Base-by-base conservation (phyloP, 2,329 filamentous ascomycete genomes). In the Tolypocladium capitatum region DNA sequence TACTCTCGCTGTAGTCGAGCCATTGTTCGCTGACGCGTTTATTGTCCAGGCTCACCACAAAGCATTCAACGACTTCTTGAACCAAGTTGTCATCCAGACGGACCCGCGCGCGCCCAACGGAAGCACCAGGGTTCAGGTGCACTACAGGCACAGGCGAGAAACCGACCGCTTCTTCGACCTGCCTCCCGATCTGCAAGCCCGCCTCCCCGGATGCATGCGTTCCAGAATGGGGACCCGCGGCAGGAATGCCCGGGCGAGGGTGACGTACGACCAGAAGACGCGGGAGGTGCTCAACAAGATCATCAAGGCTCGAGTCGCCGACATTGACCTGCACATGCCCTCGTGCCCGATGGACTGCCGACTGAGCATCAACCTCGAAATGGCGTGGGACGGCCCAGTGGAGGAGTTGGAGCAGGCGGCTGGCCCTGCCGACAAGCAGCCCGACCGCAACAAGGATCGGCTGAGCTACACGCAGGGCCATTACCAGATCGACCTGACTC, bases 351-450 rank as follows among this genome's bases (percentile, higher is more conserved):
- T 96, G 59, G 92, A 98, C 66, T 95, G 89, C 67, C 86, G 92
- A 11, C 83, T 98, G 55, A 94, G 88, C 58, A 81, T 98, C 60
- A 97, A 95, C 60, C 76, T 98, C 2, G 94, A 98, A 78, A 89
- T 94, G 78, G 77, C 83, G 47, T 94, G 83, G 70, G 76, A 88
- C 4, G 87, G 89, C 2, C 58, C 85, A 0, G 72, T 80, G 4
- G 70, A 76, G 35, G 76, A 79, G 50, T 63, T 81, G 14, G 71
- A 77, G 55, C 59, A 63, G 24, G 48, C 66, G 46, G 58, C 58
- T 43, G 63, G 53, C 46, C 66, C 55, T 53, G 64, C 48, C 54
- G 71, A 59, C 58, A 69, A 59, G 28, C 63, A 65, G 54, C 68
- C 74, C 7, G 82, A 87, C 58, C 80, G 90, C 7, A 81, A 80